These are phyloP conservation scores for Fusarium ramigenum DNA, from an alignment of 2,329 filamentous ascomycete genomes.

Conservation along the genomic window DNA sequence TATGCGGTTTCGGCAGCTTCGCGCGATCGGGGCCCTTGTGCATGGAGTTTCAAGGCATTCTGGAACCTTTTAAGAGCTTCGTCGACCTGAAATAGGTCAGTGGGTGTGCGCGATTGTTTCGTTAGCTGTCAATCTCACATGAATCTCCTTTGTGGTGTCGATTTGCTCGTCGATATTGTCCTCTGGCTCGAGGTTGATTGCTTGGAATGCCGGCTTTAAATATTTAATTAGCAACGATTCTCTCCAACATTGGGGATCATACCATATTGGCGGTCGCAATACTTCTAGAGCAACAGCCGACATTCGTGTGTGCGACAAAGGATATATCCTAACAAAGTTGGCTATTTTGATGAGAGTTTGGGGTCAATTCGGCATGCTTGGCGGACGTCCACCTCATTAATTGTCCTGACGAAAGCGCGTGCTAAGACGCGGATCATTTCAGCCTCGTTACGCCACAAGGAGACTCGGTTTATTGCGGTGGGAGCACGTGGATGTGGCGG, in stretches of 20 bases:
- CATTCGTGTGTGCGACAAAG: constrained; percentile 31
- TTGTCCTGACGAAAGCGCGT: constrained; percentile 36
- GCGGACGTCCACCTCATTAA: constrained; percentile 27
- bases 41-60: constrained; percentile 87
- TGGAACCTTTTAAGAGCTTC: constrained; percentile 97
- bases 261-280: constrained; percentile 40
- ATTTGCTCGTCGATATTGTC: constrained; percentile 90
- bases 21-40: constrained; percentile 82
- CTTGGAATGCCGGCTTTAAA: constrained; percentile 75
- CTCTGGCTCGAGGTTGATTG: constrained; percentile 94
- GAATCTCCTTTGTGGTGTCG: constrained; percentile 94
- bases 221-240: constrained; percentile 21
- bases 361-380: constrained; percentile 25
- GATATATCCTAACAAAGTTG: not conserved
- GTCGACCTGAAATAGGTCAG: constrained; percentile 70
- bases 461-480: not conserved
- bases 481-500: constrained; percentile 43
- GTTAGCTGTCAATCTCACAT: constrained; percentile 55
- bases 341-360: constrained; percentile 14
- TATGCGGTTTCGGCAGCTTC: constrained; percentile 84
- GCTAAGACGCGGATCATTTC: constrained; percentile 35
- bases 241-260: not conserved
- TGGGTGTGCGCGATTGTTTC: not conserved
- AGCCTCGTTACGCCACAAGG: constrained; percentile 40
- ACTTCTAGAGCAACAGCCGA: constrained; percentile 16